Percentiles rank a stretch among this genome's conserved stretches.
phyloP scores from a whole-genome alignment of 768 basidiomycete genomes.

The Agrocybe pediades region DNA sequence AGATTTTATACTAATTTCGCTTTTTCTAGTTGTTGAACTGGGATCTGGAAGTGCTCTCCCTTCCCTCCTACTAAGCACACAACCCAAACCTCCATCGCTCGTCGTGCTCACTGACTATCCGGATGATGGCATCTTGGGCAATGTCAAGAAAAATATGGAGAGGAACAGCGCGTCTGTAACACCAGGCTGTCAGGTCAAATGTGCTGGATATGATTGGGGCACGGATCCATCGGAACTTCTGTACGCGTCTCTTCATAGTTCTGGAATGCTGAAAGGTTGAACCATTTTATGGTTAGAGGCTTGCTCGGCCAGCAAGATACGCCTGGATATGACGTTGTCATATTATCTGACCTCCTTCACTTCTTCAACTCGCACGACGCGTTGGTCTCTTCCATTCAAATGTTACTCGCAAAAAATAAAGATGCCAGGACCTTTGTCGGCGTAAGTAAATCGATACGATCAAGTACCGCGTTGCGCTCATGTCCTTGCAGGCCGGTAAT shows the following conservation, averaged over 20 bases:
- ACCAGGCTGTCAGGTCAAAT: slow-evolving; percentile 42
- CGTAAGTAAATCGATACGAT: slow-evolving; percentile 25
- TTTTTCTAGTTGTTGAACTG: slow-evolving; percentile 63
- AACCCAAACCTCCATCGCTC: slow-evolving; percentile 44
- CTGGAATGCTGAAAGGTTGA: not conserved
- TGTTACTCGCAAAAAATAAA: slow-evolving; percentile 45
- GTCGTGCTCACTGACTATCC: slow-evolving; percentile 73
- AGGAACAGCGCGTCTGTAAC: slow-evolving; percentile 43
- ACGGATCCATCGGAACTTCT: slow-evolving; percentile 43
- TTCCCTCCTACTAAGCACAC: slow-evolving; percentile 57
- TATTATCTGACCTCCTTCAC: slow-evolving; percentile 75
- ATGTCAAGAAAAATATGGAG: slow-evolving; percentile 55
- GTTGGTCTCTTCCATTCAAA: slow-evolving; percentile 50
- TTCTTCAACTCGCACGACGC: slow-evolving; percentile 62
- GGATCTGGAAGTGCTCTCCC: slow-evolving; percentile 72
- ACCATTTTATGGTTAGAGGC: not conserved
- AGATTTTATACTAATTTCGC: not conserved
- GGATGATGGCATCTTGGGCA: slow-evolving; percentile 58
- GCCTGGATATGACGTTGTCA: slow-evolving; percentile 56
- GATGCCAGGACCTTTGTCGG: slow-evolving; percentile 57
- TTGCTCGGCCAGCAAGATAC: not conserved
- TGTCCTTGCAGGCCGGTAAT: slow-evolving; percentile 46
- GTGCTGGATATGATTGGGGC: slow-evolving; percentile 69
- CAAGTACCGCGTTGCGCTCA: not conserved
- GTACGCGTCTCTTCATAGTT: slow-evolving; percentile 41